phyloP scores from a whole-genome alignment of 78 protist species.

The Andalucia godoyi region DNA sequence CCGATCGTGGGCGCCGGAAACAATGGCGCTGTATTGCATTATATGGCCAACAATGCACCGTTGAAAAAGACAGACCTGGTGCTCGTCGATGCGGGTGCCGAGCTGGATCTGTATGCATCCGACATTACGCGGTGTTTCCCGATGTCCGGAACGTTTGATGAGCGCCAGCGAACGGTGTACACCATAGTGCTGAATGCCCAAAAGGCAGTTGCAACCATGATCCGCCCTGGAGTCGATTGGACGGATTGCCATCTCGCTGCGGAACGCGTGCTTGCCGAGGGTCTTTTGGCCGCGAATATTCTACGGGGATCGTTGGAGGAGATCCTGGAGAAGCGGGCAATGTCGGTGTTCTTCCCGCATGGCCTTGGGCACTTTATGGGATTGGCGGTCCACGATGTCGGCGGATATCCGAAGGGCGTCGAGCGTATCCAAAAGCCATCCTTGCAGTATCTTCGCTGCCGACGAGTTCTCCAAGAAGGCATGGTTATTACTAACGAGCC shows the following conservation, averaged over 20 bases:
- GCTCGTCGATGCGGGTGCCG: constrained; percentile 42
- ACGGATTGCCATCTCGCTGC: constrained; percentile 3
- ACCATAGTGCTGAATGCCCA: constrained; percentile 30
- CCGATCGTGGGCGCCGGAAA: not conserved
- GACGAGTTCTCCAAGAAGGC: constrained; percentile 43
- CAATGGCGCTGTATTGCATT: constrained; percentile 13
- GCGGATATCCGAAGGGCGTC: constrained; percentile 48
- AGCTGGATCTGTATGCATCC: constrained; percentile 31
- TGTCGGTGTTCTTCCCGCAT: constrained; percentile 72
- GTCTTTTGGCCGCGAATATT: constrained; percentile 33
- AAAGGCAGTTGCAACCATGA: not conserved
- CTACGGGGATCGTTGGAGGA: constrained; percentile 42
- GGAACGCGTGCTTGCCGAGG: constrained; percentile 22
- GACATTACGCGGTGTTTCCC: constrained; percentile 58
- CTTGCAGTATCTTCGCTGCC: not conserved
- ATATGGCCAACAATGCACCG: constrained; percentile 10
- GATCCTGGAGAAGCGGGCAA: constrained; percentile 30
- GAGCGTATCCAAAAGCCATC: not conserved
- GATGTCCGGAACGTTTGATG: constrained; percentile 11
- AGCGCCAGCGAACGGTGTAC: constrained; percentile 27
- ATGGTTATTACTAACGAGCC: constrained; percentile 89
- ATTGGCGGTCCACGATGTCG: constrained; percentile 86
- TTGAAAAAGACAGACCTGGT: constrained; percentile 9
- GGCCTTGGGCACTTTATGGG: constrained; percentile 90
- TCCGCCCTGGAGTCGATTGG: constrained; percentile 17